Evolutionary conservation across 768 basidiomycete genomes (phyloP).

Genomic region (Psilocybe cubensis): DNA sequence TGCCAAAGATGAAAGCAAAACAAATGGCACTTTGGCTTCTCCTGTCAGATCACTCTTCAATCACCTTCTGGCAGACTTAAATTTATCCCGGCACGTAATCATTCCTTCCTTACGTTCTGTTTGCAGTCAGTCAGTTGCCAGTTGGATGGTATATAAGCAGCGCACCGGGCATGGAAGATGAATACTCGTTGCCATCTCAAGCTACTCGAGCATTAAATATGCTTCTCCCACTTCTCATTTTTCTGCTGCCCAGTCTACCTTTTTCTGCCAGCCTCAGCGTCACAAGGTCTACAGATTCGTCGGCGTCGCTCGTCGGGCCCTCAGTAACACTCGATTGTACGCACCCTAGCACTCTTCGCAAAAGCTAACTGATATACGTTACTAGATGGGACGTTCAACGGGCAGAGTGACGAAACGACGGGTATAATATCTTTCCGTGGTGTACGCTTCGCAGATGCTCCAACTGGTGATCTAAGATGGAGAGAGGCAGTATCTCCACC

Average conservation of each 20-base stretch:
- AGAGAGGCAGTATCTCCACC: slow-evolving; percentile 42
- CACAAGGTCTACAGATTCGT: neutral
- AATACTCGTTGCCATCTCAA: too few species aligned
- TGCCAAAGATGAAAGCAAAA: too few species aligned
- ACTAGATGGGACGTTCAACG: slow-evolving; percentile 43
- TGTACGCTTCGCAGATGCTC: slow-evolving; percentile 47
- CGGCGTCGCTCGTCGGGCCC: neutral
- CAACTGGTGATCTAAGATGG: slow-evolving; percentile 44
- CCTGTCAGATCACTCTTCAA: too few species aligned
- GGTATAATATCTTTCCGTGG: slow-evolving; percentile 42
- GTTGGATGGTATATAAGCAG: too few species aligned
- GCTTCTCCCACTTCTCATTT: neutral
- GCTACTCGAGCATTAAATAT: too few species aligned
- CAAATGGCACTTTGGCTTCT: too few species aligned
- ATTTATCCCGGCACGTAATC: too few species aligned
- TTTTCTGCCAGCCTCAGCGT: neutral
- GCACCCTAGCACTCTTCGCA: neutral
- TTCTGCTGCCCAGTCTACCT: neutral
- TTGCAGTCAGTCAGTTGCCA: too few species aligned
- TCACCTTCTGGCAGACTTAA: too few species aligned
- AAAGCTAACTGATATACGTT: neutral
- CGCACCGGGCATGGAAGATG: too few species aligned
- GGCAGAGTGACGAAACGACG: slow-evolving; percentile 29
- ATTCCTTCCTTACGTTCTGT: too few species aligned
- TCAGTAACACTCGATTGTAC: neutral